Percentiles rank a stretch among this genome's conserved stretches.
These are phyloP conservation scores for Hanseniaspora osmophila DNA, from an alignment of 805 yeast species.

Conservation along the genomic window DNA sequence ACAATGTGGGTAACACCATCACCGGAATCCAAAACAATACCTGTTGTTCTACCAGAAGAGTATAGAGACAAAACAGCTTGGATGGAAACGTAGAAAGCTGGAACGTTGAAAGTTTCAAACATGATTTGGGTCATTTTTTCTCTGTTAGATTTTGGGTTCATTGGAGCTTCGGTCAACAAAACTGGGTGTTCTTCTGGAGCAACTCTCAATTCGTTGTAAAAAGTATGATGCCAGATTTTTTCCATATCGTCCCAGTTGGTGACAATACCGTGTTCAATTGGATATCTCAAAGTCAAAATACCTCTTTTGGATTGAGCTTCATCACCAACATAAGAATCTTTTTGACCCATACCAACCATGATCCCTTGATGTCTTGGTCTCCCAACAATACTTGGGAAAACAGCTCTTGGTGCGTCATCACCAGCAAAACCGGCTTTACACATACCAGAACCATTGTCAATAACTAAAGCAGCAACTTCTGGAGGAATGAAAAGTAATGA, in stretches of 20 bases:
- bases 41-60: constrained; percentile 99
- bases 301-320: constrained; percentile 99
- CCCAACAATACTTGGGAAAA: constrained; percentile 98
- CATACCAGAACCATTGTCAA: constrained; percentile 99
- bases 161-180: constrained; percentile 97
- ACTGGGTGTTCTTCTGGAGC: constrained; percentile 99
- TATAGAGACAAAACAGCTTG: constrained; percentile 97
- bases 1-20: constrained; percentile 99
- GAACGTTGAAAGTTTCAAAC: constrained; percentile 98
- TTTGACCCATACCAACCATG: constrained; percentile 99
- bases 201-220: constrained; percentile 98
- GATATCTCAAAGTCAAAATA: constrained; percentile 95
- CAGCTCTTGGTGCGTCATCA: constrained; percentile 99
- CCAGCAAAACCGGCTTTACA: constrained; percentile 99
- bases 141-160: constrained; percentile 98
- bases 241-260: constrained; percentile 99
- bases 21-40: constrained; percentile 98
- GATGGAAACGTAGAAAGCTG: constrained; percentile 97
- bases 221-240: constrained; percentile 99
- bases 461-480: constrained; percentile 46
- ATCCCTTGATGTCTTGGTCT: constrained; percentile 99
- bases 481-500: constrained; percentile 1
- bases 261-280: constrained; percentile 99
- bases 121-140: constrained; percentile 99
- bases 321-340: constrained; percentile 98